Conservation (phyloP, 2,329 filamentous ascomycete genomes). For the Elsinoe arachidis region DNA sequence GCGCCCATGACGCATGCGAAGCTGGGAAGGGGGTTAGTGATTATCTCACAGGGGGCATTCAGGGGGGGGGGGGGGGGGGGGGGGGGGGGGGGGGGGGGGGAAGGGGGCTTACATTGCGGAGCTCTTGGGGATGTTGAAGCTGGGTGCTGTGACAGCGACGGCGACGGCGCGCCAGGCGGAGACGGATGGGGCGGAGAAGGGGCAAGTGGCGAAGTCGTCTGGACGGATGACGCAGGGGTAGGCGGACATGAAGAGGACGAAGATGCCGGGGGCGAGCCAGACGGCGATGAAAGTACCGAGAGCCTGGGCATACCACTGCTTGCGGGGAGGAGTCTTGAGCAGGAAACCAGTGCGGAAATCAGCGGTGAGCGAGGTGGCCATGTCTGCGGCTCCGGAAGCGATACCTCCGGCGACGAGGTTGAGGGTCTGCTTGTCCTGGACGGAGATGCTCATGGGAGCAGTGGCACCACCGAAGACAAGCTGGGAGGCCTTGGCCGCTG, state of each 20-base stretch:
- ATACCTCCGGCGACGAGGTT: slow-evolving; percentile 50
- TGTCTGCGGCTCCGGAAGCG: slow-evolving; percentile 26
- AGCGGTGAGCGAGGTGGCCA: slow-evolving; percentile 42
- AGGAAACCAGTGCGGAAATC: slow-evolving; percentile 60
- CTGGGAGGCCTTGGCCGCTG: slow-evolving; percentile 57
- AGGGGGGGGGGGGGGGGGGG: neutral
- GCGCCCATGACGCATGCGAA: slow-evolving; percentile 44
- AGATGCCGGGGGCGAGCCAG: slow-evolving; percentile 56
- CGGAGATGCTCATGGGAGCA: slow-evolving; percentile 36
- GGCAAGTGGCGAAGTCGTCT: slow-evolving; percentile 39
- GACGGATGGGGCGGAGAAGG: slow-evolving; percentile 54
- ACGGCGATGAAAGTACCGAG: slow-evolving; percentile 53
- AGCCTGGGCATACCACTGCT: slow-evolving; percentile 57
- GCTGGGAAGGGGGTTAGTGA: neutral
- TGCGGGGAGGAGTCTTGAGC: slow-evolving; percentile 51
- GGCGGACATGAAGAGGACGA: slow-evolving; percentile 55
- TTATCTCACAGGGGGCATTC: neutral
- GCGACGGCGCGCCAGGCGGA: slow-evolving; percentile 56
- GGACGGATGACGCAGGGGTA: slow-evolving; percentile 53
- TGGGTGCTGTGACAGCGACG: slow-evolving; percentile 47
- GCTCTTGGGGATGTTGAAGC: slow-evolving; percentile 42
- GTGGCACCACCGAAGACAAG: slow-evolving; percentile 55
- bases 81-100: neutral
- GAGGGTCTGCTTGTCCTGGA: slow-evolving; percentile 48
- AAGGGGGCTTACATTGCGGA: slow-evolving; percentile 32